Base-by-base conservation (phyloP, 2,329 filamentous ascomycete species). In the Ploettnerulaceae sp. region DNA sequence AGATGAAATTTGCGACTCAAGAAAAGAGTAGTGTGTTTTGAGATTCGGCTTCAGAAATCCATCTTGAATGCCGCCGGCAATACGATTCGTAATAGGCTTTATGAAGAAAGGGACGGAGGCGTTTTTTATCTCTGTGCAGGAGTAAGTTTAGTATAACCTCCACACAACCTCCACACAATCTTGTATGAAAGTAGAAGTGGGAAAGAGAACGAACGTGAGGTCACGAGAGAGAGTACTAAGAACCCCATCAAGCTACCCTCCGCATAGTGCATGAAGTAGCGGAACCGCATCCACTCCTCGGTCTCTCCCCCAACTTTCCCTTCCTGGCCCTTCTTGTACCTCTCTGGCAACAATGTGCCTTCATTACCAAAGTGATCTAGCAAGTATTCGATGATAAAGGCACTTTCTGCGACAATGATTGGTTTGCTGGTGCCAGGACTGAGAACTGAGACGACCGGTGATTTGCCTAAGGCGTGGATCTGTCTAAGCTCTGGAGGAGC, bases 401-500 rank as follows among this genome's bases (percentile, higher is more conserved):
- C 89, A 34, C 84, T 91, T 69, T 97, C 91, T 7, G 88, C 87
- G 36, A 96, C 69, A 0, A 91, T 76, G 8, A 79, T 60, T 2
- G 75, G 70, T 55, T 75, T 63, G n/a, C 45, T 60, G 20, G 57
- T 49, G 3, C 59, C 60, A 17, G 64, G 67, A 0, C 70, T 63
- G n/a, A 67, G 69, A 57, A 96, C 71, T 7, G 77, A 78, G 54
- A 97, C 70, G 32, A 91, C 70, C 0, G 91, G 91, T 1, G 88
- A 89, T 65, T 95, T 95, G 52, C 91, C 91, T 3, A 96, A 74
- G 0, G 88, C 84, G 61, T 95, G 89, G 28, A 95, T 69, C 53
- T 87, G 74, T 61, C 85, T 82, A 35, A 96, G 75, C 59, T 86
- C 84, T 0, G 79, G 71, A 3, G 88, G 87, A 1, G 90, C 90